Evolutionary conservation across 108 stramenopile species (phyloP), one percentile per base, ranked within the genome.

Genomic region (Cylindrotheca closterium): DNA sequence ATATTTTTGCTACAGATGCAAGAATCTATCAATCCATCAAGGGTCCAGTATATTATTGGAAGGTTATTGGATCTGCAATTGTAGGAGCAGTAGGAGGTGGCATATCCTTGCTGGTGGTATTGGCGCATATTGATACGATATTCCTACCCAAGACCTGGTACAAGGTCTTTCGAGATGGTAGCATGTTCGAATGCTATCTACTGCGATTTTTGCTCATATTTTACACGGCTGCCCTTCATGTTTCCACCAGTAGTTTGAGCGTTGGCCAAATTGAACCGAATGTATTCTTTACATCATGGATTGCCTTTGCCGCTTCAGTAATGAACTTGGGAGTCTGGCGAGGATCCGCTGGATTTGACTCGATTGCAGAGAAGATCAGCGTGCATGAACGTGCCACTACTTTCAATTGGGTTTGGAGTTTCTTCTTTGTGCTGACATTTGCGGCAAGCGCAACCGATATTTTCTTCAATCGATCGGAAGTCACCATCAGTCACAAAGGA

Each of bases 231-330:
- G 65, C 55, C 4, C 10, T 85, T 15, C 74, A 85, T 47, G 59
- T 77, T 21, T 77, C 60, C 31, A 87, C 89, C 18, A 66, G 74
- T 0, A 51, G 67, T 59, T 72, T 87, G 33, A 76, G 77, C 23
- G 79, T 87, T 3, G 86, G 84, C 23, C 79, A 83, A 59, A 57
- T 73, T 2, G 84, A 89, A 61, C 71, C 80, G 19, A 91, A 91
- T 73, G 78, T 86, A 15, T 91, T 69, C 52, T 84, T 91, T 58
- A 85, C 86, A 4, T 71, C 74, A 19, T 91, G 89, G 89, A 84
- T 85, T 30, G 73, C 66, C 8, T 72, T 80, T 64, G 58, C 61
- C 0, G 51, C 77, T 0, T 58, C 68, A 2, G 48, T 51, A 19
- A 51, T 74, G 25, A 80, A 73, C 55, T 72, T 57, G 33, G 77